Conservation (phyloP, 352 stramenopile genomes). For the Phytophthora sansomeana region DNA sequence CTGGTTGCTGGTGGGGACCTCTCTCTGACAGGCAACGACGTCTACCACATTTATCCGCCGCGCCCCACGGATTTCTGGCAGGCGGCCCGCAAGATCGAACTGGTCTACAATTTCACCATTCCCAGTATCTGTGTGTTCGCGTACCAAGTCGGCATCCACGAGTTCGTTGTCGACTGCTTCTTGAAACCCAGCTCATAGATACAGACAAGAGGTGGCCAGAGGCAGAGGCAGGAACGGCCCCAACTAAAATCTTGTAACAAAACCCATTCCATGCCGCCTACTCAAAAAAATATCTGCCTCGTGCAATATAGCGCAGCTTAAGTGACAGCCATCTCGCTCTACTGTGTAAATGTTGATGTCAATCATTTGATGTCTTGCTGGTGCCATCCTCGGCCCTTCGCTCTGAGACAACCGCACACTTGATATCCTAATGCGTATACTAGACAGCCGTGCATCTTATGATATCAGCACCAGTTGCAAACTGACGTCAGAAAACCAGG, state of each 20-base stretch:
- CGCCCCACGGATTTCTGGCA: slow-evolving; percentile 56
- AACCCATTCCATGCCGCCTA: neutral
- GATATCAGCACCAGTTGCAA: slow-evolving; percentile 1
- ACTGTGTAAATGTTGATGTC: too few relatives aligned
- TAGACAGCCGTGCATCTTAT: slow-evolving; percentile 3
- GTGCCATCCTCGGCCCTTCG: neutral
- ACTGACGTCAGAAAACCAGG: slow-evolving; percentile 11
- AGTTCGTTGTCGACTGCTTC: slow-evolving; percentile 41
- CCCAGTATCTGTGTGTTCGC: slow-evolving; percentile 44
- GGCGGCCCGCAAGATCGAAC: slow-evolving; percentile 50
- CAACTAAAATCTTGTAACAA: slow-evolving; percentile 16
- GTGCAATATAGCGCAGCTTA: too few relatives aligned
- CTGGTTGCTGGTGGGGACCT: slow-evolving; percentile 50
- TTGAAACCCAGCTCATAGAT: slow-evolving; percentile 24
- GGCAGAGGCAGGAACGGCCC: neutral
- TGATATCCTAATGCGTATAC: slow-evolving; percentile 16
- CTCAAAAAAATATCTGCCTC: too few relatives aligned
- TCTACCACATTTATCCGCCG: slow-evolving; percentile 57
- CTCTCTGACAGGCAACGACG: slow-evolving; percentile 42
- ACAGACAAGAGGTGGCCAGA: neutral
- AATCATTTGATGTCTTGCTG: too few relatives aligned
- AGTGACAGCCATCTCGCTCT: neutral
- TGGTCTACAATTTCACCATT: slow-evolving; percentile 51
- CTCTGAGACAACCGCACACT: neutral
- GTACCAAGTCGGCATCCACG: slow-evolving; percentile 37